Base-by-base conservation (phyloP, 805 yeast species). In the Candida lessepsii region DNA sequence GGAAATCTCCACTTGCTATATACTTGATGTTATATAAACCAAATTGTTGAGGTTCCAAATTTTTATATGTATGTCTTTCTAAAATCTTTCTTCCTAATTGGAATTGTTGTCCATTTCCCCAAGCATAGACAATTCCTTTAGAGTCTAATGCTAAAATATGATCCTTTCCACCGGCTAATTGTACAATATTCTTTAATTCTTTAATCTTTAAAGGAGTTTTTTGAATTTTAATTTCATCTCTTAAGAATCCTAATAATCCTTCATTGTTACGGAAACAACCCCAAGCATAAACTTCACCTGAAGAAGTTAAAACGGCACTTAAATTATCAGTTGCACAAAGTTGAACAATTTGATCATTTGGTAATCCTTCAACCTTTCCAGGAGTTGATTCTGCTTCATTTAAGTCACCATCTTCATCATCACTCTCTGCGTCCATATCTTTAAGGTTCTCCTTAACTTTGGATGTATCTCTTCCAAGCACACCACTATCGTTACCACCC, bases 21-120 rank as follows among this genome's bases (percentile, higher is more conserved):
- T 75, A 81, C 51, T 78, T 83, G 49, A 91, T 77, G 50, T 86
- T 80, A 52, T 79, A 83, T 45, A 93, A 72, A 0, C 96, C 95
- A 56, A 90, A 81, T 45, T 84, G 83, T 52, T 89, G 80, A 34
- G 95, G 95, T 45, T 82, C 90, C 39, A 86, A 70, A 2, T 88
- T 78, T 45, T 80, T 75, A 54, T 74, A 75, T 63, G 85, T 75
- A 50, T 81, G 87, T 65, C 86, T 86, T 65, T 80, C 97, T 63
- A 81, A 57, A 17, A 90, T 80, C 54, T 81, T 82, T 56, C 96
- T 78, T 16, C 98, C 99, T 49, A 93, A 72, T 67, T 93, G 98
- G 63, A 73, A 80, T 56, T 87, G 95, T 54, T 90, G 95, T 18
- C 97, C 96, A 58, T 87, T 86, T 50, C 99, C 99, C 99, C 99